Conservation (phyloP, 2,329 filamentous ascomycete species). For the Colletotrichum tabaci region DNA sequence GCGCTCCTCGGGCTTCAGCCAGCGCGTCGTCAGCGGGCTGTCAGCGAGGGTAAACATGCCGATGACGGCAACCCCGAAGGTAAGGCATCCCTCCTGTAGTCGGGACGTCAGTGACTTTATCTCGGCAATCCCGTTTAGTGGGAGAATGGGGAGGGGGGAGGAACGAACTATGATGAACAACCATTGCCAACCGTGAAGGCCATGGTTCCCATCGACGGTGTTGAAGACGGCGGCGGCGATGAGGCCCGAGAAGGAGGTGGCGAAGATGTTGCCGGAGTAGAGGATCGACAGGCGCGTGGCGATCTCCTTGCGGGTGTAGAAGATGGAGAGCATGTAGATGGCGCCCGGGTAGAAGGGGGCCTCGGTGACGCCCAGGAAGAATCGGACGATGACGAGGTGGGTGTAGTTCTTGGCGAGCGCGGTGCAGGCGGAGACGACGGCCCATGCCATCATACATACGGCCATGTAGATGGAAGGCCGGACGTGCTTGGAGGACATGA, state of each 20-base stretch:
- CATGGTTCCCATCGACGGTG: slow-evolving; percentile 47
- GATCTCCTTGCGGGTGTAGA: slow-evolving; percentile 67
- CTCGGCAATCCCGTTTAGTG: too few species aligned
- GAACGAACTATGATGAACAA: slow-evolving; percentile 48
- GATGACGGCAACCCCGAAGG: slow-evolving; percentile 49
- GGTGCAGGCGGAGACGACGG: slow-evolving; percentile 58
- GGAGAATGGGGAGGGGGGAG: too few species aligned
- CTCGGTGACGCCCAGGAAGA: slow-evolving; percentile 59
- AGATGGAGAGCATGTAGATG: slow-evolving; percentile 63
- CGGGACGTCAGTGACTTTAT: too few species aligned
- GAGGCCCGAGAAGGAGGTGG: slow-evolving; percentile 58
- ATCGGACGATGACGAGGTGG: slow-evolving; percentile 59
- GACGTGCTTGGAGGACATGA: slow-evolving; percentile 56
- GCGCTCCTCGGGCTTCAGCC: slow-evolving; percentile 55
- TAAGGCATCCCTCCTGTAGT: slow-evolving; percentile 46
- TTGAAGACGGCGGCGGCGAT: slow-evolving; percentile 60
- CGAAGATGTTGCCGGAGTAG: slow-evolving; percentile 58
- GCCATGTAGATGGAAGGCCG: slow-evolving; percentile 50
- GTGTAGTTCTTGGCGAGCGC: slow-evolving; percentile 58
- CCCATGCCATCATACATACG: slow-evolving; percentile 57
- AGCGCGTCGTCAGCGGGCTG: slow-evolving; percentile 54
- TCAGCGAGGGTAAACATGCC: slow-evolving; percentile 55
- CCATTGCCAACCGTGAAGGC: slow-evolving; percentile 52
- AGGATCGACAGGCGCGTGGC: slow-evolving; percentile 60
- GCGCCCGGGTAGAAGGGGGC: slow-evolving; percentile 56